phyloP scores from a whole-genome alignment of 108 stramenopile species.

The Skeletonema potamos region DNA sequence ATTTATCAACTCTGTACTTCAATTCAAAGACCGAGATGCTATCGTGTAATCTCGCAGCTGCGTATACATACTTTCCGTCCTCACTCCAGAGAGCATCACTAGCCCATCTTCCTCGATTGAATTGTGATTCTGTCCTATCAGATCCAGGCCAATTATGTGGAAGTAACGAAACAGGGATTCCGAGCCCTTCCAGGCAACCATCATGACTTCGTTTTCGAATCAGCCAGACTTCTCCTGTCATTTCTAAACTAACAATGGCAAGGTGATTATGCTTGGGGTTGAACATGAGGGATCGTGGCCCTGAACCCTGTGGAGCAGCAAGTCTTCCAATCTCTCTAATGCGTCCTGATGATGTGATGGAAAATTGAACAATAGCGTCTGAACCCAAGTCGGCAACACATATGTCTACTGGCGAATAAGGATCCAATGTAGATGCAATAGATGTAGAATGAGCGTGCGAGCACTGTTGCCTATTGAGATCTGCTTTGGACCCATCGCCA shows the following conservation, averaged over 20 bases:
- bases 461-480: slow-evolving; percentile 21
- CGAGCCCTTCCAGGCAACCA: slow-evolving; percentile 23
- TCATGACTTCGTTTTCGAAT: slow-evolving; percentile 23
- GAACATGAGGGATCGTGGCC: slow-evolving; percentile 45
- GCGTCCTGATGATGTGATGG: slow-evolving; percentile 19
- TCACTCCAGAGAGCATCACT: slow-evolving; percentile 48
- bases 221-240: slow-evolving; percentile 40
- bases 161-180: slow-evolving; percentile 31
- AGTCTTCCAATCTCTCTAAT: slow-evolving; percentile 24
- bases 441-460: slow-evolving; percentile 44
- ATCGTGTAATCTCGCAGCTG: slow-evolving; percentile 45
- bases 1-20: slow-evolving; percentile 15
- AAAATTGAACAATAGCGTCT: slow-evolving; percentile 36
- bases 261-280: slow-evolving; percentile 28
- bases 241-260: slow-evolving; percentile 46
- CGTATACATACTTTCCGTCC: slow-evolving; percentile 40
- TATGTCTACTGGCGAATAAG: slow-evolving; percentile 16
- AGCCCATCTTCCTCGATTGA: slow-evolving; percentile 43
- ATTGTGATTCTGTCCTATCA: slow-evolving; percentile 20
- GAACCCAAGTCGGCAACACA: slow-evolving; percentile 41
- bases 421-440: background rate
- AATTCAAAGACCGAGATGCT: slow-evolving; percentile 38
- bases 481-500: slow-evolving; percentile 34
- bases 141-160: slow-evolving; percentile 34
- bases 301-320: slow-evolving; percentile 45